These are phyloP conservation scores for Tolypocladium sp. DNA, from an alignment of 2,329 filamentous ascomycete species.

Conservation along the genomic window DNA sequence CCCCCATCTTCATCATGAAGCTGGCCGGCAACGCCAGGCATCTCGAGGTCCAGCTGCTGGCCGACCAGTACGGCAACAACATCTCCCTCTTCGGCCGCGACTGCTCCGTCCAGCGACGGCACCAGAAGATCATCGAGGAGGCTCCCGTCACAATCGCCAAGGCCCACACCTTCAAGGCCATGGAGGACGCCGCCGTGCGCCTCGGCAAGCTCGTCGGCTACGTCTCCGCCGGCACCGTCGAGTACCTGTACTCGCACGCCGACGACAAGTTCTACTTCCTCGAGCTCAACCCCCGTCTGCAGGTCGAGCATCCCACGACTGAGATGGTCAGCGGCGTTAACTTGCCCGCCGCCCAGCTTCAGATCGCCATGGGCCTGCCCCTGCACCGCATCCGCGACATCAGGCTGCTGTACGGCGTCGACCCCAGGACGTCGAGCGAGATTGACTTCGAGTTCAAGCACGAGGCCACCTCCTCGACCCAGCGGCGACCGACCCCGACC, in stretches of 20 bases:
- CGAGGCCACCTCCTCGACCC: constrained; percentile 66
- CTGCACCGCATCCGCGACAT: constrained; percentile 95
- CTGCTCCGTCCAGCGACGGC: constrained; percentile 94
- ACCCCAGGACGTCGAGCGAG: constrained; percentile 74
- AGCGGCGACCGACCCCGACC: constrained; percentile 86
- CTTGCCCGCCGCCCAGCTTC: constrained; percentile 90
- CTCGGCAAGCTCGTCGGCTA: constrained; percentile 92
- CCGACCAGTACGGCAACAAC: constrained; percentile 99
- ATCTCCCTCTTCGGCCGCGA: constrained; percentile 98
- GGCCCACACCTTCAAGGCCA: constrained; percentile 78
- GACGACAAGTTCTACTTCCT: constrained; percentile 99
- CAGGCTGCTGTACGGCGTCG: constrained; percentile 87
- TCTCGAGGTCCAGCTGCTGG: constrained; percentile 92
- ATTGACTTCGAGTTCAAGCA: constrained; percentile 97
- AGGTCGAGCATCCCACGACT: constrained; percentile 98
- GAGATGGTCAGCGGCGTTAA: constrained; percentile 99
- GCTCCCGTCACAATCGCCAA: constrained; percentile 96
- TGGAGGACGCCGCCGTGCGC: constrained; percentile 94
- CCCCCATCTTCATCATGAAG: constrained; percentile 99
- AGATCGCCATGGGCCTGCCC: constrained; percentile 97
- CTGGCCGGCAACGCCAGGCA: constrained; percentile 91
- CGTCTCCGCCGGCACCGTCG: constrained; percentile 96
- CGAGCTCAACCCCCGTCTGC: constrained; percentile 95
- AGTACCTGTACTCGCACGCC: constrained; percentile 95
- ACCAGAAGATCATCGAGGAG: constrained; percentile 99